Evolutionary conservation across 2,329 filamentous ascomycete species (phyloP).

Genomic region (Xylaria digitata): DNA sequence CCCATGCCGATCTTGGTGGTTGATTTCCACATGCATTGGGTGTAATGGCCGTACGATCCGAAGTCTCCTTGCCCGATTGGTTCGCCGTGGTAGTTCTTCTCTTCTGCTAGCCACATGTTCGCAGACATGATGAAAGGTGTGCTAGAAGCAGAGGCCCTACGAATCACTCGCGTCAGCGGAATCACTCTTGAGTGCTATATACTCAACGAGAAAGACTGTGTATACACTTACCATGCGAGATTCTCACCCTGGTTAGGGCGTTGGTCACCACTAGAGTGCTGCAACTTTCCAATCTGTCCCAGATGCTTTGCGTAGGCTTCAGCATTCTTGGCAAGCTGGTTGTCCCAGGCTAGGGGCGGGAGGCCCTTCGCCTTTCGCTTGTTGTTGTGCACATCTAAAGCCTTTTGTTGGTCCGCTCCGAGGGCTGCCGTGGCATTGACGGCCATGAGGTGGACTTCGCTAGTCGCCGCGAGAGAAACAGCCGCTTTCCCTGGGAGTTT

Average conservation of each 20-base stretch:
- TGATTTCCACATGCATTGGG: conserved; percentile 49
- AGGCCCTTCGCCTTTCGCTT: conserved; percentile 46
- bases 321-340: conserved; percentile 46
- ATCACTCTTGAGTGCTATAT: neutral
- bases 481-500: conserved; percentile 36
- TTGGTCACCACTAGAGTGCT: conserved; percentile 47
- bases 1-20: conserved; percentile 46
- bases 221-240: conserved; percentile 47
- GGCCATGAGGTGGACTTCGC: conserved; percentile 5
- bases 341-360: conserved; percentile 47
- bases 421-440: conserved; percentile 37
- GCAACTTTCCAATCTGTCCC: conserved; percentile 45
- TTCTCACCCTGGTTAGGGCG: conserved; percentile 52
- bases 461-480: conserved; percentile 13
- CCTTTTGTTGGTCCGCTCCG: conserved; percentile 43
- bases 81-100: conserved; percentile 50
- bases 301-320: conserved; percentile 48
- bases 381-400: conserved; percentile 47
- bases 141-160: conserved; percentile 37
- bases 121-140: conserved; percentile 44
- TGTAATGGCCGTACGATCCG: conserved; percentile 51
- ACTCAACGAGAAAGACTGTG: conserved; percentile 16
- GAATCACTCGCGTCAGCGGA: conserved; percentile 2
- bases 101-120: conserved; percentile 51
- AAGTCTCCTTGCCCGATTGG: conserved; percentile 52